A percentile compares a stretch with the other conserved stretches of the same genome.
phyloP scores from a whole-genome alignment of 108 stramenopile genomes.

The Fistulifera solaris region DNA sequence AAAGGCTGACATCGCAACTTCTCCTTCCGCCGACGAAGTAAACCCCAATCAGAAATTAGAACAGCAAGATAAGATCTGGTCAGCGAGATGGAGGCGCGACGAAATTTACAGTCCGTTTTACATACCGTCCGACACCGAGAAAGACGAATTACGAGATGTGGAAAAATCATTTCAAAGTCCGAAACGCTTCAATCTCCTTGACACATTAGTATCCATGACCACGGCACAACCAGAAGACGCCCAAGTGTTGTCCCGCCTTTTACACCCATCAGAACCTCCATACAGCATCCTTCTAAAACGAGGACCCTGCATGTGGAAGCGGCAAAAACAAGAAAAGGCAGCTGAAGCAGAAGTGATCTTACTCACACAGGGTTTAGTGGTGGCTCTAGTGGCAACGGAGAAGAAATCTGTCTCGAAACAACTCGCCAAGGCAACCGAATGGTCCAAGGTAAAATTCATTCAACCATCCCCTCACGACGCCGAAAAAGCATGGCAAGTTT shows the following conservation, averaged over 20 bases:
- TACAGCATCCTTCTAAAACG: constrained; percentile 11
- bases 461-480: not conserved
- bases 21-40: not conserved
- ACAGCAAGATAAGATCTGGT: constrained; percentile 1
- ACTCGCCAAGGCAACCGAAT: not conserved
- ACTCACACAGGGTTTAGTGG: constrained; percentile 37
- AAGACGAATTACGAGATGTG: constrained; percentile 16
- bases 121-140: constrained; percentile 15
- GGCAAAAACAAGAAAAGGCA: constrained; percentile 6
- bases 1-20: not conserved
- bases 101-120: constrained; percentile 36
- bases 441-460: not conserved
- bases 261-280: not conserved
- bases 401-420: not conserved
- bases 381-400: constrained; percentile 4
- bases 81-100: constrained; percentile 11
- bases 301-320: constrained; percentile 3
- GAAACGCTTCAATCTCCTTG: not conserved
- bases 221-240: not conserved
- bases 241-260: not conserved
- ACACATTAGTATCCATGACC: not conserved
- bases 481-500: constrained; percentile 6
- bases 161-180: not conserved
- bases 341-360: constrained; percentile 20
- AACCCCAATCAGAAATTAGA: not conserved